Conservation (phyloP, 2,329 filamentous ascomycete genomes). For the Aaosphaeria pasadenensis region DNA sequence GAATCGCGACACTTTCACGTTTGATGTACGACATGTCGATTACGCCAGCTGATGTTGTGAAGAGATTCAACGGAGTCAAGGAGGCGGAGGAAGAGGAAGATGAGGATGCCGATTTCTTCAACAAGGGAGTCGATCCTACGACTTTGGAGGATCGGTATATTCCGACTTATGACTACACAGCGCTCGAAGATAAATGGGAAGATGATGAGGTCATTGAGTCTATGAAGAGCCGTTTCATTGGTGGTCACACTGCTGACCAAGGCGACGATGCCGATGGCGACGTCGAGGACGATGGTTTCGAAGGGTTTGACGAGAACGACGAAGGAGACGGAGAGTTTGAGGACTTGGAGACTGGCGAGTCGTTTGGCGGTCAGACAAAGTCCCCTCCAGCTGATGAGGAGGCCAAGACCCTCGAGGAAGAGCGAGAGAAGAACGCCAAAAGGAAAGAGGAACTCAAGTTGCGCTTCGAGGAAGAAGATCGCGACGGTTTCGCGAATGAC, state of each 20-base stretch:
- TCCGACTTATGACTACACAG: slow-evolving; percentile 75
- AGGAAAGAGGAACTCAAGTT: slow-evolving; percentile 92
- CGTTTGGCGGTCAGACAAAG: slow-evolving; percentile 44
- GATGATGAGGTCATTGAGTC: slow-evolving; percentile 72
- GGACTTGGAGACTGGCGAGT: slow-evolving; percentile 77
- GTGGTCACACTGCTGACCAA: slow-evolving; percentile 54
- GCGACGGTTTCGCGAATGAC: slow-evolving; percentile 92
- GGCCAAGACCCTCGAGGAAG: slow-evolving; percentile 67
- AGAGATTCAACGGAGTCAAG: slow-evolving; percentile 73
- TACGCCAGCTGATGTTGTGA: slow-evolving; percentile 70
- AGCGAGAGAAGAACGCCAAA: slow-evolving; percentile 85
- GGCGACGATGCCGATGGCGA: slow-evolving; percentile 33
- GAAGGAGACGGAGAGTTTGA: slow-evolving; percentile 75
- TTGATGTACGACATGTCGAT: slow-evolving; percentile 86
- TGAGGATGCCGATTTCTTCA: slow-evolving; percentile 64
- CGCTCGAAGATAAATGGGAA: slow-evolving; percentile 82
- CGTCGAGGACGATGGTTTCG: slow-evolving; percentile 48
- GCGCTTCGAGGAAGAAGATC: slow-evolving; percentile 94
- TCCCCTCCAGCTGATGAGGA: slow-evolving; percentile 39
- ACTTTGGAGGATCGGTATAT: slow-evolving; percentile 72
- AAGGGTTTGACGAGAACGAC: background rate
- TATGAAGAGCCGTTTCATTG: slow-evolving; percentile 73
- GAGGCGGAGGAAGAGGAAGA: slow-evolving; percentile 54
- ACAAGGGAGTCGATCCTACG: slow-evolving; percentile 49
- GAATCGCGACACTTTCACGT: slow-evolving; percentile 77